Base-by-base conservation (phyloP, 1,139 yeast genomes). In the Candida dubliniensis region DNA sequence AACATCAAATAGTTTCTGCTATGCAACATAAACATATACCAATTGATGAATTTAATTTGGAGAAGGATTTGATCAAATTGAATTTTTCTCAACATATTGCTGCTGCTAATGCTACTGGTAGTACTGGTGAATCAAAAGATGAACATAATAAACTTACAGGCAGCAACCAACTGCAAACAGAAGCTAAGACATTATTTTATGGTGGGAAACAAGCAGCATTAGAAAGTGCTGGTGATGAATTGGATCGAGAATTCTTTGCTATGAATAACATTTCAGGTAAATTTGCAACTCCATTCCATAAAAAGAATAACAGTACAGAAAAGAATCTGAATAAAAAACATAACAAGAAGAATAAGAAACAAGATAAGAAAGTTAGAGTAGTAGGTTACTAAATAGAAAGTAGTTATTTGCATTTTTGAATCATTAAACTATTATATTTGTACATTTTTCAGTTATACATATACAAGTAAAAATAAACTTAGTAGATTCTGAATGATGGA, bases 401-500 rank as follows among this genome's bases (percentile, higher is more conserved):
- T 8, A 15, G 8, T 15, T 7, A 18, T 26, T 36, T 29, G 10
- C n/a, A 15, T 18, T 7, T 33, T 9, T 33, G 14, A 33, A 33
- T 13, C 25, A 33, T 32, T 32, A 38, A 18, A 46, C 38, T 40
- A 27, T 40, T 40, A 27, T 11, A 11, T 11, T 27, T 36, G 42
- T 13, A 25, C 23, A 34, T 25, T 25, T 34, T 26, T 31, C 36
- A 38, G 40, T 9, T 39, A 43, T 37, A 42, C 34, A 45, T 33
- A 44, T 44, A 45, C 48, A 26, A 12, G 7, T 25, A 25, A 10
- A 15, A 55, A 52, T 56, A 50, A 47, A 61, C 69, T 78, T 91
- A 93, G 93, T 93, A 93, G 76, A 93, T 84, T 87, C 99, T 91
- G 95, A 86, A 89, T 72, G 98, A 87, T 76, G 98, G 98, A 79